These are phyloP conservation scores for Kwoniella bestiolae DNA, from an alignment of 768 basidiomycete genomes.

Conservation along the genomic window DNA sequence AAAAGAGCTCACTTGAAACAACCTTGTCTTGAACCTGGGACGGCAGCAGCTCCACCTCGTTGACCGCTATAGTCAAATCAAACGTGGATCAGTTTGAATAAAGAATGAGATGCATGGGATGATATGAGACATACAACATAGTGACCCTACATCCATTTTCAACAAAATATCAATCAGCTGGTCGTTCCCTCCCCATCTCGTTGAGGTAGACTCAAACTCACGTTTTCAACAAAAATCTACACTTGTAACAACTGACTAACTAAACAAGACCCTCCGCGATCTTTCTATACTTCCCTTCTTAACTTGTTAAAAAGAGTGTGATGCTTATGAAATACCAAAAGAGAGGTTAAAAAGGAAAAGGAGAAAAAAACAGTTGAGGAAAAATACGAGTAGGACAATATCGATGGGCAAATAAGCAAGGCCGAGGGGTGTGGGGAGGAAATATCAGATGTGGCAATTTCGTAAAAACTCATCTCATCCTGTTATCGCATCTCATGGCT, in stretches of 20 bases:
- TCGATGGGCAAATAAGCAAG: not conserved
- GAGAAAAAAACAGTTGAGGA: not conserved
- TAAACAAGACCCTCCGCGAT: slow-evolving; percentile 15
- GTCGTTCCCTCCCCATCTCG: not conserved
- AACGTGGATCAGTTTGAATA: not conserved
- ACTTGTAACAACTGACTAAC: slow-evolving; percentile 9
- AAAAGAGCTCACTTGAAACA: slow-evolving; percentile 48
- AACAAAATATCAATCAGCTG: not conserved
- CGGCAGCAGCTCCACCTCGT: slow-evolving; percentile 31
- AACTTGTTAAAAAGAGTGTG: slow-evolving; percentile 12
- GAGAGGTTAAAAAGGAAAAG: not conserved
- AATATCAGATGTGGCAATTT: not conserved
- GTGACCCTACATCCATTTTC: not conserved
- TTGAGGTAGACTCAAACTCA: not conserved
- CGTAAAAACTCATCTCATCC: too few species aligned
- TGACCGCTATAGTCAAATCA: slow-evolving; percentile 11
- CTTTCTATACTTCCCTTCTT: slow-evolving; percentile 13
- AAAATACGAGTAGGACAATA: not conserved
- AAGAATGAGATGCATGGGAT: not conserved
- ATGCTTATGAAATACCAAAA: not conserved
- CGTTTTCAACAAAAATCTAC: slow-evolving; percentile 14
- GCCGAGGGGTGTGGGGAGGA: too few species aligned
- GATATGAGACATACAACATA: slow-evolving; percentile 44
- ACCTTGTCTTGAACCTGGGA: slow-evolving; percentile 52
- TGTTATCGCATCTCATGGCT: too few species aligned